phyloP scores from a whole-genome alignment of 192 early-diverging fungal species.

The Chytriomyces sp. region DNA sequence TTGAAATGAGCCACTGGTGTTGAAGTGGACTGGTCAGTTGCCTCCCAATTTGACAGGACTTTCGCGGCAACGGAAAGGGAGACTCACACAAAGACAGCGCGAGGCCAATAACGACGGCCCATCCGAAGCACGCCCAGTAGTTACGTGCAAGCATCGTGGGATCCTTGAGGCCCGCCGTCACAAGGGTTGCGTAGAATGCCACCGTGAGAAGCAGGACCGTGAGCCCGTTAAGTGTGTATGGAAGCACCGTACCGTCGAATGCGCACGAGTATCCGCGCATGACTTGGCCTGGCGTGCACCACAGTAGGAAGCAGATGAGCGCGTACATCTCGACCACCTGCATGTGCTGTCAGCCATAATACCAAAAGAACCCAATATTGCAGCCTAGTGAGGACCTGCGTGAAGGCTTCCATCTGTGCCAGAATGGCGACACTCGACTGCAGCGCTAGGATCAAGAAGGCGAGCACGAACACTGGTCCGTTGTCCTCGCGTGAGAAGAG shows the following conservation, averaged over 20 bases:
- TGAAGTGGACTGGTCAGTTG: background rate
- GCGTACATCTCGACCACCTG: conserved; percentile 14
- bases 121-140: conserved; percentile 19
- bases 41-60: too few relatives aligned
- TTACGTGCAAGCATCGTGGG: conserved; percentile 11
- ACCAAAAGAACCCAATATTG: too few relatives aligned
- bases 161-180: background rate
- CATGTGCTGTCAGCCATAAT: too few relatives aligned
- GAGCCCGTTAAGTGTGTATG: conserved; percentile 28
- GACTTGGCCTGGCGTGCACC: background rate
- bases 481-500: too few relatives aligned
- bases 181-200: background rate
- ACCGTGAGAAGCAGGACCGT: conserved; percentile 2
- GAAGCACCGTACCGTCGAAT: conserved; percentile 10
- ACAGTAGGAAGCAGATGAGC: background rate
- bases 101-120: conserved; percentile 19
- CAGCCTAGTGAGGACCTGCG: too few relatives aligned
- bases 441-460: too few relatives aligned
- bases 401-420: too few relatives aligned
- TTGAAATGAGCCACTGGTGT: background rate
- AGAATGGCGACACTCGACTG: too few relatives aligned
- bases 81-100: background rate
- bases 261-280: conserved; percentile 13
- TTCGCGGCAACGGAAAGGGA: background rate
- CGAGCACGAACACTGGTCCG: too few relatives aligned